Evolutionary conservation across 2,329 filamentous ascomycete genomes (phyloP).

Genomic region (Diaporthe velutina): DNA sequence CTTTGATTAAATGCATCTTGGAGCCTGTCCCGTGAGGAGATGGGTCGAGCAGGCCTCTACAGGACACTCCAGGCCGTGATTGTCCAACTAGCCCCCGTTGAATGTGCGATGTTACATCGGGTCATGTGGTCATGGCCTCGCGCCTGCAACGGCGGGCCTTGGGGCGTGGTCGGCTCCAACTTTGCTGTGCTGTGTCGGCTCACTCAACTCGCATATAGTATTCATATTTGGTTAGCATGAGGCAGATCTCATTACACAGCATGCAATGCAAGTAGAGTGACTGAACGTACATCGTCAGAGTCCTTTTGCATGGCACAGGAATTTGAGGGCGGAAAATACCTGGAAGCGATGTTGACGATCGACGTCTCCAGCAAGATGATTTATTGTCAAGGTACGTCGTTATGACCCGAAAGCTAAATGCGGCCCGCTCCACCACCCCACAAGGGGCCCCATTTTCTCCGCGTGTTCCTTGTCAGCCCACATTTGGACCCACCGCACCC

Average conservation of each 20-base stretch:
- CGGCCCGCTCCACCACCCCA: constrained; percentile 26
- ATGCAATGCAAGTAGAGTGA: not conserved
- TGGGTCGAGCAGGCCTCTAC: not conserved
- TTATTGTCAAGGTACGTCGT: not conserved
- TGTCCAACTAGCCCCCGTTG: not conserved
- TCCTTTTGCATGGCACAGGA: constrained; percentile 14
- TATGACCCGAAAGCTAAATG: constrained; percentile 6
- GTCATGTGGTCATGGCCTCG: not conserved
- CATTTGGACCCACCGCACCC: constrained; percentile 11
- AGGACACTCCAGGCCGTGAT: not conserved
- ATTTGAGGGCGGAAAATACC: not conserved
- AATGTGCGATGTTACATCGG: constrained; percentile 12
- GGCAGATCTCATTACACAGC: constrained; percentile 22
- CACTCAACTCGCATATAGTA: not conserved
- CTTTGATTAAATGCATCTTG: not conserved
- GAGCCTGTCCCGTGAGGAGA: not conserved
- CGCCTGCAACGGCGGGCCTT: not conserved
- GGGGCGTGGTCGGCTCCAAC: not conserved
- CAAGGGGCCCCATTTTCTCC: not conserved
- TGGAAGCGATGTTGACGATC: not conserved
- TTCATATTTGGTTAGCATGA: not conserved
- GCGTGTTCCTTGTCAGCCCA: constrained; percentile 10
- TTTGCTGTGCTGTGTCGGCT: not conserved
- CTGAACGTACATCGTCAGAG: not conserved
- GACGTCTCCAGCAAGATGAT: not conserved